Base-by-base conservation (phyloP, 2,329 filamentous ascomycete genomes). In the Aspergillus fumigatiaffinis region DNA sequence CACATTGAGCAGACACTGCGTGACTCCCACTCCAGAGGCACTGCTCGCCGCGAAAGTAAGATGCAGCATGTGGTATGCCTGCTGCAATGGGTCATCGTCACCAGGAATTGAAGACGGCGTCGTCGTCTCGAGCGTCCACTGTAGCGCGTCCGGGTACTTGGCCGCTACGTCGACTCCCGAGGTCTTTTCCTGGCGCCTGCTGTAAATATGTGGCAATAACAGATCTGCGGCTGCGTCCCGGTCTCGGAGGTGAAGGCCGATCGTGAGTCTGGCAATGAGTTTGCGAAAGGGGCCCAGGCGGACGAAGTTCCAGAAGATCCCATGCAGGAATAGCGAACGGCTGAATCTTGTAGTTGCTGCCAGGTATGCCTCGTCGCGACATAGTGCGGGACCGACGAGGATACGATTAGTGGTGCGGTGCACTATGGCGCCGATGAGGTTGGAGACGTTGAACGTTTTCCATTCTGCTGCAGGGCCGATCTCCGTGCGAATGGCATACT, bases 251-350 rank as follows among this genome's bases (percentile, higher is more conserved):
- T 38, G 35, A 38, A 38, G 35, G 28, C 32, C 28, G n/a, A 38
- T 51, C 1, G 28, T 38, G 14, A 35, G 6, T 20, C 50, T 21
- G 38, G 26, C 26, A 35, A 51, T 35, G 17, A 51, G n/a, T 38
- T 51, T 51, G 20, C 50, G 50, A 20, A 51, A 23, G 8, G 50
- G 50, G 5, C 50, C 50, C 10, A 51, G 28, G n/a, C 28, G 50
- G 12, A 51, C 28, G 20, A 51, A 51, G 32, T 51, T 51, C 50
- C 50, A 51, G 28, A 51, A 51, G n/a, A 51, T 51, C 10, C 50
- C 50, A 38, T 25, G 32, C 28, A 51, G 32, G 23, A 51, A 51
- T 21, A 51, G 28, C 28, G 50, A 38, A 7, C 28, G 50, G n/a
- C 28, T 35, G 28, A 51, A 51, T 9, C 20, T 38, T 8, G 28